phyloP scores from a whole-genome alignment of 257 asterid species.

The Phtheirospermum japonicum region DNA sequence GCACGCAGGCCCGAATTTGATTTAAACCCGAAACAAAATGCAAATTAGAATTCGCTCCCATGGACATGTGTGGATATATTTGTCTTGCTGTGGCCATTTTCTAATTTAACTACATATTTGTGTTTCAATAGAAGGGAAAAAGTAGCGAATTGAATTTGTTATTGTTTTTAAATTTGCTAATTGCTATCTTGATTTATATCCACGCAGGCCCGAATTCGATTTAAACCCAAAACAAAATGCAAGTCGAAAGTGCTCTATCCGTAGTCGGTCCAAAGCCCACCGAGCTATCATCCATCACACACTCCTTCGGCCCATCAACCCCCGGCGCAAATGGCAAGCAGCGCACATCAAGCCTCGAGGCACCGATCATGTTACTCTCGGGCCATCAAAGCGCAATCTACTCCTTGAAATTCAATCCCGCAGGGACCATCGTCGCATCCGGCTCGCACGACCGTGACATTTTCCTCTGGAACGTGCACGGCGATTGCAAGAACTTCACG shows the following conservation, averaged over 20 bases:
- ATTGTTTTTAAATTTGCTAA: not conserved
- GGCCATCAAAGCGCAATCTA: conserved; percentile 96
- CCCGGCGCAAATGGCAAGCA: conserved; percentile 62
- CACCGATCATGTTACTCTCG: conserved; percentile 81
- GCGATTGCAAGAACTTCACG: conserved; percentile 90
- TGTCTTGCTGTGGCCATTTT: not conserved
- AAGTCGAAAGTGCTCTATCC: conserved; percentile 84
- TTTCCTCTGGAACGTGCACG: conserved; percentile 79
- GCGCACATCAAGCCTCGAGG: conserved; percentile 78
- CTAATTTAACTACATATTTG: not conserved
- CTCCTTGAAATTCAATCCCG: conserved; percentile 88
- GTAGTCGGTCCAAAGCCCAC: conserved; percentile 80
- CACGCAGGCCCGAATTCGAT: conserved; percentile 26
- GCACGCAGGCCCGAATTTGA: too few species aligned
- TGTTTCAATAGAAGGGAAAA: not conserved
- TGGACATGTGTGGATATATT: too few species aligned
- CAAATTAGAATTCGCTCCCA: too few species aligned
- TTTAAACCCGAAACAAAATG: too few species aligned
- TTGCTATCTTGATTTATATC: conserved; percentile 3
- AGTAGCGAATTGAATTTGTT: not conserved
- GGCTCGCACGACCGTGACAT: conserved; percentile 95
- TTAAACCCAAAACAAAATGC: conserved; percentile 48
- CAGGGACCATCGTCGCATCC: conserved; percentile 82
- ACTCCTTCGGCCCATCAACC: conserved; percentile 40
- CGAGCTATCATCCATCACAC: conserved; percentile 50